These are phyloP conservation scores for Pseudopyricularia cyperi DNA, from an alignment of 2,329 filamentous ascomycete species.

Conservation along the genomic window DNA sequence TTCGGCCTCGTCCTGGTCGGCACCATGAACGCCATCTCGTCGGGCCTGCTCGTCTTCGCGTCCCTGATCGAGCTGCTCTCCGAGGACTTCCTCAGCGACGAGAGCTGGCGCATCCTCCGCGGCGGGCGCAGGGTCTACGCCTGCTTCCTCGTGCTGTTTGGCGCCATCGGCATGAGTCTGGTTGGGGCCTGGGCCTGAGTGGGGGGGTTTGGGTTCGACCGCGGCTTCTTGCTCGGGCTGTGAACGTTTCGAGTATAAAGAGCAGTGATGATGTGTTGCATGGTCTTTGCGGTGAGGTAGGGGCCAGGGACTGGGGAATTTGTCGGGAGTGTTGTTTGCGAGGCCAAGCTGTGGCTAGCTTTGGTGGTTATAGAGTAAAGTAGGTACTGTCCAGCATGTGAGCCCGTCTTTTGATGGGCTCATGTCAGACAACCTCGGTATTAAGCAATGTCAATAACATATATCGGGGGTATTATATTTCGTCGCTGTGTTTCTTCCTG, in stretches of 20 bases:
- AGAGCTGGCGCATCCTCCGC: slow-evolving; percentile 43
- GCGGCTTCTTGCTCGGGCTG: no score
- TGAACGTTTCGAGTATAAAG: neutral
- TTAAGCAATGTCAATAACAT: no score
- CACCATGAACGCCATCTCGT: slow-evolving; percentile 62
- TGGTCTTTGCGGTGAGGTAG: neutral
- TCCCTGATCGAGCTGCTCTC: slow-evolving; percentile 59
- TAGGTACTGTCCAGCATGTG: no score
- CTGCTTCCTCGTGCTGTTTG: slow-evolving; percentile 42
- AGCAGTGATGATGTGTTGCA: neutral
- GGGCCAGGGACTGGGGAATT: neutral
- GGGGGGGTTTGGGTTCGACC: neutral
- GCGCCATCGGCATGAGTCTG: slow-evolving; percentile 49
- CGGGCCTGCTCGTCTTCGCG: slow-evolving; percentile 58
- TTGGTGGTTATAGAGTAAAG: neutral
- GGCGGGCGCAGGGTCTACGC: slow-evolving; percentile 40
- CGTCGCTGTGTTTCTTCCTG: no score
- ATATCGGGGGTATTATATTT: no score
- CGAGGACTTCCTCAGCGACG: slow-evolving; percentile 56
- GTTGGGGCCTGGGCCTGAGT: slow-evolving; percentile 45
- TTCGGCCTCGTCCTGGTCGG: slow-evolving; percentile 57
- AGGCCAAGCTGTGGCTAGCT: neutral
- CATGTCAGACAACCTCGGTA: no score
- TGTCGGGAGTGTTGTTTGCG: neutral
- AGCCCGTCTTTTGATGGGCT: no score